Conservation (phyloP, 768 basidiomycete genomes). For the Artomyces pyxidatus region DNA sequence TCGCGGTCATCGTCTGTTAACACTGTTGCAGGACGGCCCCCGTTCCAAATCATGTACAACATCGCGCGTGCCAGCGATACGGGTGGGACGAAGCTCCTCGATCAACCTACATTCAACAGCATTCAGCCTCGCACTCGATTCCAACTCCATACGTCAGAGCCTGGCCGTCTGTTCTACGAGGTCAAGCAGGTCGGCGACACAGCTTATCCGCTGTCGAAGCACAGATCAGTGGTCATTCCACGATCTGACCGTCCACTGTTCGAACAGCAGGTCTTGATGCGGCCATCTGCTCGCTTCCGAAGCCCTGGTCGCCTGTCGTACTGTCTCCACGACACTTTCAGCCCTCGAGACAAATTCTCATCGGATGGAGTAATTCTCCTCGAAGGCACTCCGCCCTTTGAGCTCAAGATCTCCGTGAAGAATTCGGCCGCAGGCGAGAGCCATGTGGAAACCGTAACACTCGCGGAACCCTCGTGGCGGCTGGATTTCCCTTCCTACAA, state of each 20-base stretch:
- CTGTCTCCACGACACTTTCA: conserved; percentile 66
- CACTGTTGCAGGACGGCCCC: conserved; percentile 61
- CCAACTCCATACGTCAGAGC: conserved; percentile 67
- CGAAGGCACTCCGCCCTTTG: conserved; percentile 83
- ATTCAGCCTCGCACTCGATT: conserved; percentile 75
- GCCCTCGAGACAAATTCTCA: conserved; percentile 41
- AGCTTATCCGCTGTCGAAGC: conserved; percentile 71
- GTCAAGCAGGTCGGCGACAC: conserved; percentile 84
- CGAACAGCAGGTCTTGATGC: conserved; percentile 76
- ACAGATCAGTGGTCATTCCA: conserved; percentile 54
- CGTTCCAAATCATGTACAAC: conserved; percentile 90
- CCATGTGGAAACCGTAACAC: conserved; percentile 44
- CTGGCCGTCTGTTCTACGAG: conserved; percentile 84
- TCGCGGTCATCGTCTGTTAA: neutral
- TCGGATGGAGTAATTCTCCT: conserved; percentile 59
- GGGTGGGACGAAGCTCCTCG: conserved; percentile 63
- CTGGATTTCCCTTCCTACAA: conserved; percentile 59
- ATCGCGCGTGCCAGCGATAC: conserved; percentile 61
- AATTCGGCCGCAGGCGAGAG: conserved; percentile 67
- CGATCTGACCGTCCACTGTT: conserved; percentile 64
- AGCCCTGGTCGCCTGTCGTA: conserved; percentile 58
- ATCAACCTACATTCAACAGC: conserved; percentile 77
- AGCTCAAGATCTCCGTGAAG: conserved; percentile 63
- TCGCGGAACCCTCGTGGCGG: conserved; percentile 54
- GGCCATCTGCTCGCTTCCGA: conserved; percentile 77